Evolutionary conservation across 2,329 filamentous ascomycete genomes (phyloP).

Genomic region (Pseudogymnoascus pannorum): DNA sequence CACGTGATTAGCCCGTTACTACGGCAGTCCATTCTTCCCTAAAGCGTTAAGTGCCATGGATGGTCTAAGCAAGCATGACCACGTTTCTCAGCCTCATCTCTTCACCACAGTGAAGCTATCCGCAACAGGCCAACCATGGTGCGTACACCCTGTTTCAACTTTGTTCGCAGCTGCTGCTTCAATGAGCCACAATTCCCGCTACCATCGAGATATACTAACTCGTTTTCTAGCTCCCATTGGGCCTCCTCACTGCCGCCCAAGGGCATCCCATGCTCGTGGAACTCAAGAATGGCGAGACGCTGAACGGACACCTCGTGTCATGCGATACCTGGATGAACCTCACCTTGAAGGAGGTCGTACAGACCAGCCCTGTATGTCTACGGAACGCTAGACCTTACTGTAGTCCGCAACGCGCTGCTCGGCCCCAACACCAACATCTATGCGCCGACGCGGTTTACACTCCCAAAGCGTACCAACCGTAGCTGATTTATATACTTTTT

Average conservation of each 20-base stretch:
- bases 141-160: neutral
- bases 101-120: constrained; percentile 4
- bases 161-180: neutral
- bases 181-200: neutral
- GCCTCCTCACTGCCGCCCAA: constrained; percentile 89
- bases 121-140: constrained; percentile 8
- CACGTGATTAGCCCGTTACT: neutral
- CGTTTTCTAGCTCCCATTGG: constrained; percentile 53
- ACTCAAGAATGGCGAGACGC: constrained; percentile 93
- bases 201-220: neutral
- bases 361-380: constrained; percentile 69
- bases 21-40: neutral
- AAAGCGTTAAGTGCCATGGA: neutral
- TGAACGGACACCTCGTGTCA: constrained; percentile 91
- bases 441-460: neutral
- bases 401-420: neutral
- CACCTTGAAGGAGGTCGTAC: constrained; percentile 92
- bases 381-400: neutral
- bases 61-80: constrained; percentile 8
- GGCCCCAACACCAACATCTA: neutral
- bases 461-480: no score
- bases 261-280: constrained; percentile 97
- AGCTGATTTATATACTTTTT: constrained; percentile 9
- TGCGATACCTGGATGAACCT: constrained; percentile 99
- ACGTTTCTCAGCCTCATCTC: neutral